Conservation (phyloP, 2,329 filamentous ascomycete species). For the Orbilia javanica region DNA sequence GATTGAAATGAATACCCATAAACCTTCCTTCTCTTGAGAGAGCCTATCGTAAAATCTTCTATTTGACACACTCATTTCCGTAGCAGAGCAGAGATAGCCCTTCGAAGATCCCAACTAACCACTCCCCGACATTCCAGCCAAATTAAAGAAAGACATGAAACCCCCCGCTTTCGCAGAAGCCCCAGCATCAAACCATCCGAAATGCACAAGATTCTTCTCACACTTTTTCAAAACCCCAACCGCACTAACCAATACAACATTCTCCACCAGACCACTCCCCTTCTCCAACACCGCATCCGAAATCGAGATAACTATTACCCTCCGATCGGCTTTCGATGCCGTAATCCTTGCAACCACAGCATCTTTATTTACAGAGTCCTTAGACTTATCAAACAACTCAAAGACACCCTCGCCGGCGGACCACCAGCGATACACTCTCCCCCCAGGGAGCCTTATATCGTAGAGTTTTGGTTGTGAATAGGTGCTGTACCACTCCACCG, state of each 20-base stretch:
- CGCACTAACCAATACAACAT: conserved; percentile 27
- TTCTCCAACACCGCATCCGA: neutral
- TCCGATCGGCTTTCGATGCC: neutral
- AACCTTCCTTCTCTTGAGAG: too few relatives aligned
- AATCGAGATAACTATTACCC: conserved; percentile 12
- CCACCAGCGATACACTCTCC: conserved; percentile 33
- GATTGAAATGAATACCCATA: too few relatives aligned
- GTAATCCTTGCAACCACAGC: neutral
- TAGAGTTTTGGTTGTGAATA: conserved; percentile 35
- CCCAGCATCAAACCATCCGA: conserved; percentile 19
- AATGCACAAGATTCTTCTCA: conserved; percentile 35
- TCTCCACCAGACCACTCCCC: conserved; percentile 10
- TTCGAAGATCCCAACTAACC: too few relatives aligned
- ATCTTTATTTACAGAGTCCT: neutral
- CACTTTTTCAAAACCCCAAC: conserved; percentile 43
- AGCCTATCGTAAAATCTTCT: too few relatives aligned
- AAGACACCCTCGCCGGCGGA: conserved; percentile 7
- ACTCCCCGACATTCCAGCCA: neutral
- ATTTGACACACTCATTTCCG: too few relatives aligned
- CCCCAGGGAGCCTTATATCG: conserved; percentile 19
- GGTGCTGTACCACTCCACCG: conserved; percentile 28
- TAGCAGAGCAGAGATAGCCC: too few relatives aligned
- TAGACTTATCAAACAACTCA: conserved; percentile 32
- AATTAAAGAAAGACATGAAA: conserved; percentile 6
- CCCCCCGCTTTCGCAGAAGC: neutral